phyloP scores from a whole-genome alignment of 2,329 filamentous ascomycete species.

The Calonectria pseudoreteaudii region DNA sequence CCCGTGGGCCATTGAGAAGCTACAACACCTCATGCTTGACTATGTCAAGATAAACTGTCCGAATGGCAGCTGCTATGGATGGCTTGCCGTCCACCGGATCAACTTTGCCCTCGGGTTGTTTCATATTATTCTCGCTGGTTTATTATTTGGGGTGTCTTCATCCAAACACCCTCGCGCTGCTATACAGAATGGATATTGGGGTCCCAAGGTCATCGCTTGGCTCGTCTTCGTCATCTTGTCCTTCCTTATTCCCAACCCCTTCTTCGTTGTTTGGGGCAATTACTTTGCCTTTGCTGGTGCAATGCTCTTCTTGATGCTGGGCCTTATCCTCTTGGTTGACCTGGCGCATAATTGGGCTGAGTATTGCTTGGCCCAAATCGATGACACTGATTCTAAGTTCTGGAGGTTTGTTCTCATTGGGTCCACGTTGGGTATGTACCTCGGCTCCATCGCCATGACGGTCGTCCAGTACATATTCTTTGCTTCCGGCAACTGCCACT shows the following conservation, averaged over 20 bases:
- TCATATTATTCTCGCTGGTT: conserved; percentile 85
- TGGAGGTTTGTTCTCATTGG: conserved; percentile 93
- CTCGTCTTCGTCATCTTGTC: conserved; percentile 86
- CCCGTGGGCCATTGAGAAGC: conserved; percentile 96
- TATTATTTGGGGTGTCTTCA: conserved; percentile 87
- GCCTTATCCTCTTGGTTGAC: conserved; percentile 92
- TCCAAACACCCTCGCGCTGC: conserved; percentile 89
- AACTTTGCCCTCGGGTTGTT: conserved; percentile 97
- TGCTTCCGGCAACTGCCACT: conserved; percentile 81
- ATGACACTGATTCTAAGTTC: conserved; percentile 83
- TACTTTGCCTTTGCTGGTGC: conserved; percentile 90
- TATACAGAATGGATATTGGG: conserved; percentile 99
- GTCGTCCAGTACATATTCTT: conserved; percentile 99
- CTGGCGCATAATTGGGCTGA: conserved; percentile 98
- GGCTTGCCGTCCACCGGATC: conserved; percentile 96
- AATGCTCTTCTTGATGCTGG: conserved; percentile 93
- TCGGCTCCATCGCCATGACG: conserved; percentile 92
- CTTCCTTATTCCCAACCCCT: conserved; percentile 94
- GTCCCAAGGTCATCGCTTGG: conserved; percentile 94
- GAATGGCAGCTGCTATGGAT: conserved; percentile 91
- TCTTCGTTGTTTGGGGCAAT: conserved; percentile 97
- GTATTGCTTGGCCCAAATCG: conserved; percentile 93
- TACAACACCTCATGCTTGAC: conserved; percentile 91
- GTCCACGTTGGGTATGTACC: conserved; percentile 93
- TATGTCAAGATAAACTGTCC: conserved; percentile 96